Conservation (phyloP, 106 monocot genomes). For the Dioscorea dumetorum region DNA sequence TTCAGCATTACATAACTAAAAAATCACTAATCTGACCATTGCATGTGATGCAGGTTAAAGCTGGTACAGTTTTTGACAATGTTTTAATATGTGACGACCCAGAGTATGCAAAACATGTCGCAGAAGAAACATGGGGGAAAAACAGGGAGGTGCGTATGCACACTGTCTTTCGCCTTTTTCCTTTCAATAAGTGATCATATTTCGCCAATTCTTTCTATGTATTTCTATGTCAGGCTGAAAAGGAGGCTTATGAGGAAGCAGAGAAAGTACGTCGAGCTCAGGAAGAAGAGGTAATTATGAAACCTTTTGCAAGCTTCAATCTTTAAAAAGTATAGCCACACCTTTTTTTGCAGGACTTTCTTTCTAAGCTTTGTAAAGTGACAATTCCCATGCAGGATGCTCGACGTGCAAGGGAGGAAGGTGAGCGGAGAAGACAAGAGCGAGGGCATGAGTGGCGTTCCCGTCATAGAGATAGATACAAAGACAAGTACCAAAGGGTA, state of each 20-base stretch:
- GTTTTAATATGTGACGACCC: constrained; percentile 74
- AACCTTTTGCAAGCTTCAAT: background rate
- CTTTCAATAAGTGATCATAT: background rate
- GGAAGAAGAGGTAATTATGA: constrained; percentile 74
- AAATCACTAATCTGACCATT: background rate
- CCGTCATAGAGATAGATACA: constrained; percentile 58
- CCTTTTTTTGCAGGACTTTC: no score
- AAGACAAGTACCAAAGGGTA: constrained; percentile 68
- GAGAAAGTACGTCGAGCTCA: constrained; percentile 82
- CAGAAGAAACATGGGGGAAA: constrained; percentile 44
- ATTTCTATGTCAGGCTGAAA: constrained; percentile 55
- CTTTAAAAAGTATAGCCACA: background rate
- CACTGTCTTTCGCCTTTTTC: background rate
- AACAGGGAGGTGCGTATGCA: constrained; percentile 1
- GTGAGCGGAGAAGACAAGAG: constrained; percentile 72
- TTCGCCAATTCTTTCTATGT: background rate
- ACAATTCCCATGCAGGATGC: constrained; percentile 51
- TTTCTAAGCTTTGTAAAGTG: no score
- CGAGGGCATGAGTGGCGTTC: constrained; percentile 55
- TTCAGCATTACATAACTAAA: no score
- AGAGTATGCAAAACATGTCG: constrained; percentile 61
- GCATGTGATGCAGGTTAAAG: constrained; percentile 64
- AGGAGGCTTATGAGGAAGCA: constrained; percentile 99
- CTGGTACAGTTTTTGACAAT: constrained; percentile 93
- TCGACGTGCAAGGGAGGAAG: constrained; percentile 84